Conservation (phyloP, 148 eudicot genomes). For the Agrostemma githago region DNA sequence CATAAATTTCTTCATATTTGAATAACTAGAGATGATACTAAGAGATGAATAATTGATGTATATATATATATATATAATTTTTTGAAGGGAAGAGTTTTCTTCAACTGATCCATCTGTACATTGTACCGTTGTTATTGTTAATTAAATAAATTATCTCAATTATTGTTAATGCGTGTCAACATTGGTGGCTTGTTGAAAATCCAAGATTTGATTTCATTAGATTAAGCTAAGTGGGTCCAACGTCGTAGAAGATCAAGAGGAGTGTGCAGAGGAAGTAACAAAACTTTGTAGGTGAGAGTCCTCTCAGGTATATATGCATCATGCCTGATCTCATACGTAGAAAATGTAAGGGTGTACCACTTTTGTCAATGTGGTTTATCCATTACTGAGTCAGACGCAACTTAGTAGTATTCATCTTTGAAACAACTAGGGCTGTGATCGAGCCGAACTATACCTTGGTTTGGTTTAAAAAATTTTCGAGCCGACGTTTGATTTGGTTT, state of each 20-base stretch:
- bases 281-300: background rate
- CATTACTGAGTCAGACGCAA: no score
- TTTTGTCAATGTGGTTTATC: no score
- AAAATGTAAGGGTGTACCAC: no score
- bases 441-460: no score
- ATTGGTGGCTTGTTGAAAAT: slow-evolving; percentile 20
- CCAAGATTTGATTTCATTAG: slow-evolving; percentile 1
- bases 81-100: background rate
- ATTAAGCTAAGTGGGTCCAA: background rate
- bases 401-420: no score
- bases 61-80: slow-evolving; percentile 9
- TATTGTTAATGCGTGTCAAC: slow-evolving; percentile 17
- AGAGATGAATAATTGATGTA: background rate
- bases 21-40: background rate
- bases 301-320: no score
- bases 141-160: background rate
- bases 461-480: no score
- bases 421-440: no score
- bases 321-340: no score
- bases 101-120: slow-evolving; percentile 3
- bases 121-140: background rate
- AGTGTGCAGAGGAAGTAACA: background rate
- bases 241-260: background rate
- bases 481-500: no score
- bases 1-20: slow-evolving; percentile 13